Base-by-base conservation (phyloP, 1,284 basidiomycete species). In the Moesziomyces sp. region DNA sequence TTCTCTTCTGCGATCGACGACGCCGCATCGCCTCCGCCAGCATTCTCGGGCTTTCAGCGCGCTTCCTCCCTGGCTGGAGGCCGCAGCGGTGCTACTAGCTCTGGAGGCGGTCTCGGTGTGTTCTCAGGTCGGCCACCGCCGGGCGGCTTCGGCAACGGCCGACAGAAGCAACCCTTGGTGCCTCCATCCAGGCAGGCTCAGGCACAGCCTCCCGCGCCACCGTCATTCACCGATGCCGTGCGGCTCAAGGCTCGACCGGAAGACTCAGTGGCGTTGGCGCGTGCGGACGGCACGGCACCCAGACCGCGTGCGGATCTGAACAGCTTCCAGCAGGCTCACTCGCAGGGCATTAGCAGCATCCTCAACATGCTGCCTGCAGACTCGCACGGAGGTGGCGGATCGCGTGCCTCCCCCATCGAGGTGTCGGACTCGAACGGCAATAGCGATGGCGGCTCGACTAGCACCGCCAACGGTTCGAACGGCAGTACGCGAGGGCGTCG, bases 281-380 rank as follows among this genome's bases (percentile, higher is more conserved):
- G 62, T 3, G 48, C 18, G 10, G 66, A 74, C 9, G 64, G 63
- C 6, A 65, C 65, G 4, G 70, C 60, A 11, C 67, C 66, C 0
- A 45, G 71, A 13, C 71, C 64, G 1, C 47, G 63, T 18, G 76
- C 76, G 1, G 73, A 72, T 28, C 57, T 77, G 30, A 68, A 52
- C 46, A 75, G 72, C 46, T 77, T 77, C 35, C 72, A 75, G 24
- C 62, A 74, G 46, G 67, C 62, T 34, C 66, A 74, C 48, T 55
- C 58, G 9, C 44, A 57, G 7, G 50, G 62, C 9, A 57, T 74
- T 18, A 63, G 34, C 38, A 70, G 53, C 21, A 58, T 74, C 2
- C 28, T 70, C 18, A 58, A 54, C 19, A 58, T 74, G 50, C 26
- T 74, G 1, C 66, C 66, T 5, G 47, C 58, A 8, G 49, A 44